A percentile compares a stretch with the other conserved stretches of the same genome.
Conservation (phyloP, 2,329 filamentous ascomycete genomes). For the Apiospora arundinis region DNA sequence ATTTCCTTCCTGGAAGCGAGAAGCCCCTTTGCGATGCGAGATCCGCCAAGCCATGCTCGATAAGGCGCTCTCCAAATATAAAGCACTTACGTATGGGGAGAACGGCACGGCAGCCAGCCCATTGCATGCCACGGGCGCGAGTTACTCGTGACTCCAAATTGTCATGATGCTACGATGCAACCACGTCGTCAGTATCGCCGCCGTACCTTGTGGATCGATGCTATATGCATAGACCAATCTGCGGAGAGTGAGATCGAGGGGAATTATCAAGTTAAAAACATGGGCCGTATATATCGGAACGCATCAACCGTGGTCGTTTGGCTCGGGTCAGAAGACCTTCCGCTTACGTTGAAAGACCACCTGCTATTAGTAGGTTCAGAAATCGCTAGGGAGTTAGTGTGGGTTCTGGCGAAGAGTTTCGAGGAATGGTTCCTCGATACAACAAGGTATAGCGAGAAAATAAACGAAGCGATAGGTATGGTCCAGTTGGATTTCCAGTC, state of each 20-base stretch:
- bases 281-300: background rate
- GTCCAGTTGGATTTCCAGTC: no score
- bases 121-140: conserved; percentile 11
- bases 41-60: background rate
- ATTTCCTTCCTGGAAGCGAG: background rate
- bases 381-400: no score
- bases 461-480: no score
- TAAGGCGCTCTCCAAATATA: background rate
- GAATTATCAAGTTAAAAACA: background rate
- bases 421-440: no score
- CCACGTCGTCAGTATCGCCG: background rate
- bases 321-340: background rate
- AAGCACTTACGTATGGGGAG: conserved; percentile 11
- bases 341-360: background rate
- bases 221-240: conserved; percentile 2
- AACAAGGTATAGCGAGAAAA: no score
- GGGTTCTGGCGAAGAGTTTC: no score
- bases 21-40: background rate
- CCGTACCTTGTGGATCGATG: background rate
- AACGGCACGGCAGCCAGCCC: background rate
- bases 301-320: background rate
- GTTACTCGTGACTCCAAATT: background rate
- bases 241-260: background rate
- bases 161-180: background rate
- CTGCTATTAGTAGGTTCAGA: no score